Percentiles rank a stretch among this genome's conserved stretches.
These are phyloP conservation scores for Tripterygium wilfordii DNA, from an alignment of 177 flowering plant species.

Conservation along the genomic window DNA sequence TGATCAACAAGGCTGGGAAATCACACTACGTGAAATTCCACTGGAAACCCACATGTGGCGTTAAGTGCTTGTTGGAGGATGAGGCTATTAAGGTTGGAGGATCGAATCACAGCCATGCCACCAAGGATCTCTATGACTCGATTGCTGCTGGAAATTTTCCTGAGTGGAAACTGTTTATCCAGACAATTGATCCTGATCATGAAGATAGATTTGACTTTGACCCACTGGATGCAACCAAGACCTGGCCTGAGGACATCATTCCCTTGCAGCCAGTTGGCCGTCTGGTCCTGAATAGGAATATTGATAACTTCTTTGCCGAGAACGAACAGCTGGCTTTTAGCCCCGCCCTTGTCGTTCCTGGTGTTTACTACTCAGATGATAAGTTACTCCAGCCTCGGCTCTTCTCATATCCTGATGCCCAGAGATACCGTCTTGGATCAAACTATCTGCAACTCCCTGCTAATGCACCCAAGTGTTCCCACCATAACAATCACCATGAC, in stretches of 20 bases:
- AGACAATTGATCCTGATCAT: conserved; percentile 81
- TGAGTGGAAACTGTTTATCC: conserved; percentile 93
- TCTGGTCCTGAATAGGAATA: conserved; percentile 86
- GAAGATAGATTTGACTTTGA: conserved; percentile 90
- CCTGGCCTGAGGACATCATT: conserved; percentile 95
- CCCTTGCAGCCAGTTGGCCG: conserved; percentile 94
- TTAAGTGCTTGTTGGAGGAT: conserved; percentile 79
- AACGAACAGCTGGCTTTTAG: conserved; percentile 92
- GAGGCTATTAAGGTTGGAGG: conserved; percentile 89
- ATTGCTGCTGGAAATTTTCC: conserved; percentile 91
- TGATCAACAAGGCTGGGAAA: conserved; percentile 81
- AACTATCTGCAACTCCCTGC: conserved; percentile 91
- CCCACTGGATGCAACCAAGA: conserved; percentile 90
- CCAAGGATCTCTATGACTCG: conserved; percentile 89
- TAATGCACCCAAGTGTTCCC: conserved; percentile 91
- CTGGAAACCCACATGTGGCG: conserved; percentile 97
- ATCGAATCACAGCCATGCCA: conserved; percentile 95
- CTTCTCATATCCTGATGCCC: conserved; percentile 89
- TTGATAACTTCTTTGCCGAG: conserved; percentile 97
- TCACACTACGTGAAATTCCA: conserved; percentile 85
- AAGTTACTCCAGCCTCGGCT: conserved; percentile 85
- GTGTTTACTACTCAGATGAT: conserved; percentile 85
- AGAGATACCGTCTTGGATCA: conserved; percentile 97
- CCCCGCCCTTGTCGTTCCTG: conserved; percentile 88
- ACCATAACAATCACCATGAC: conserved; percentile 94